Conservation (phyloP, 306 rosid genomes). For the Nissolia schottii region DNA sequence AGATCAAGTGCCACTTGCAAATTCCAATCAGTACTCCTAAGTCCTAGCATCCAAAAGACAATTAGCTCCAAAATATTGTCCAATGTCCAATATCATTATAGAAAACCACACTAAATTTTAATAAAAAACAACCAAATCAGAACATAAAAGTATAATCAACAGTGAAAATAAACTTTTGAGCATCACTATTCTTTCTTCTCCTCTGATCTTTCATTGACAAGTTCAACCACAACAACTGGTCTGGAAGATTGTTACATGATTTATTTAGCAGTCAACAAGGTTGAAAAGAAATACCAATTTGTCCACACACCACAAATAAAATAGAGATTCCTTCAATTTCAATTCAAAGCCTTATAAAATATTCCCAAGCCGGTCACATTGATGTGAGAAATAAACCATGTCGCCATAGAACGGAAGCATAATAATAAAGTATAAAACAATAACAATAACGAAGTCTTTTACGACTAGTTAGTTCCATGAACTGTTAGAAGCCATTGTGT, state of each 20-base stretch:
- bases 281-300: neutral
- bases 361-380: neutral
- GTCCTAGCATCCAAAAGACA: constrained; percentile 1
- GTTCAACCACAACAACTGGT: neutral
- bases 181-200: neutral
- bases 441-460: neutral
- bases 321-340: neutral
- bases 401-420: neutral
- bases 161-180: constrained; percentile 1
- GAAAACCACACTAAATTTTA: too few relatives aligned
- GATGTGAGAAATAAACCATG: neutral
- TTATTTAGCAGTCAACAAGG: neutral
- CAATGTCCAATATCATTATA: too few relatives aligned
- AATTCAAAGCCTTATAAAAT: neutral
- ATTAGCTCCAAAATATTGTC: neutral
- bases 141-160: neutral
- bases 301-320: neutral
- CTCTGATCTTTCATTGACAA: neutral
- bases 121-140: neutral
- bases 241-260: constrained; percentile 5
- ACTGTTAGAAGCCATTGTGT: neutral
- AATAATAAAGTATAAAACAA: neutral
- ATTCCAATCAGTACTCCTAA: neutral
- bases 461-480: neutral
- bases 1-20: neutral